Conservation (phyloP, 2,329 filamentous ascomycete species). For the Rasamsonia emersonii region DNA sequence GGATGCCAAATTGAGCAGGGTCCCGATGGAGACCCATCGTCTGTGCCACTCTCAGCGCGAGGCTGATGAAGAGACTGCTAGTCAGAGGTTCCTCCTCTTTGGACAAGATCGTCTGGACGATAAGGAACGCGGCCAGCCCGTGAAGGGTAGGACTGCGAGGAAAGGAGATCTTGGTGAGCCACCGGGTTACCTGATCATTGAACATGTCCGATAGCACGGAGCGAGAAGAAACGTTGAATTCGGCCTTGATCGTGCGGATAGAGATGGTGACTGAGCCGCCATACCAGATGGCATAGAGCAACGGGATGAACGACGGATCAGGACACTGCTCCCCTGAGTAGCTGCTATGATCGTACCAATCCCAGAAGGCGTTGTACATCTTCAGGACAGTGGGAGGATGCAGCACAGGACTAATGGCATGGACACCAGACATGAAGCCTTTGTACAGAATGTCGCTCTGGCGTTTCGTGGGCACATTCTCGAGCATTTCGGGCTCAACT, state of each 20-base stretch:
- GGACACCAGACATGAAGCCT: constrained; percentile 39
- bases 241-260: constrained; percentile 30
- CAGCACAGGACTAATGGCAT: constrained; percentile 37
- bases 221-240: constrained; percentile 29
- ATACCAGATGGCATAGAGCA: constrained; percentile 41
- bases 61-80: constrained; percentile 40
- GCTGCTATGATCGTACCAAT: constrained; percentile 34
- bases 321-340: constrained; percentile 29
- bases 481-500: constrained; percentile 33
- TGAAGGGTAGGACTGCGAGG: constrained; percentile 38
- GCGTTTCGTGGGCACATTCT: constrained; percentile 33
- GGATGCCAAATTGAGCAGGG: constrained; percentile 39
- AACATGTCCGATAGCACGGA: constrained; percentile 29
- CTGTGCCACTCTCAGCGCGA: constrained; percentile 40
- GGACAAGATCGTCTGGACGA: constrained; percentile 39
- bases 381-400: constrained; percentile 35
- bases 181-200: constrained; percentile 35
- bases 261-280: constrained; percentile 40
- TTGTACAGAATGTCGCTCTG: constrained; percentile 41
- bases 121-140: constrained; percentile 38
- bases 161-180: constrained; percentile 36
- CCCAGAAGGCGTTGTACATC: constrained; percentile 37
- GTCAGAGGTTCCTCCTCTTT: constrained; percentile 42
- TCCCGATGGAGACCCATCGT: constrained; percentile 43
- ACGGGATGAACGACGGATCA: constrained; percentile 34